Conservation (phyloP, 129 eudicot genomes). For the Glebionis coronaria region DNA sequence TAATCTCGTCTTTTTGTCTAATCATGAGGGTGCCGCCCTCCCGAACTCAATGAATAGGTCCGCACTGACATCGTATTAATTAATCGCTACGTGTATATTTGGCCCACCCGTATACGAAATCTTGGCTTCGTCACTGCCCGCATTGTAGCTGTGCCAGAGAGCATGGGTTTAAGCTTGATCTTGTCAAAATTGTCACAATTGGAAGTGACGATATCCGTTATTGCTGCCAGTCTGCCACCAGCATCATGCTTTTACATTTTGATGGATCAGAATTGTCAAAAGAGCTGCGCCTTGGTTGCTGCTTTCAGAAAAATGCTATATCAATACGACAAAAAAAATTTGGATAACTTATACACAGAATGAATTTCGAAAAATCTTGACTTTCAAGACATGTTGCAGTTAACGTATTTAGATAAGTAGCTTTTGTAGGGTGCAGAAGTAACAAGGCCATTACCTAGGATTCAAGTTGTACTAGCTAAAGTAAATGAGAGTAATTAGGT, state of each 20-base stretch:
- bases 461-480: no score
- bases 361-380: constrained; percentile 3
- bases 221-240: constrained; percentile 92
- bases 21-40: no score
- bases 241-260: constrained; percentile 99
- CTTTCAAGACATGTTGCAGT: not conserved
- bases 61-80: no score
- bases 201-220: constrained; percentile 96
- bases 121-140: no score
- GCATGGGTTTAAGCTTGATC: constrained; percentile 50
- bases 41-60: no score
- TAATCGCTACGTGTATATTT: no score
- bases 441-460: no score
- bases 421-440: no score
- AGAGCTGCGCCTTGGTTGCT: constrained; percentile 74
- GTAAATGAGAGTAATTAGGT: no score
- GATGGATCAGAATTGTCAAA: constrained; percentile 70
- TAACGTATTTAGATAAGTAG: no score
- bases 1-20: no score
- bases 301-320: constrained; percentile 59
- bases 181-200: constrained; percentile 67
- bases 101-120: no score
- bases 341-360: constrained; percentile 14
- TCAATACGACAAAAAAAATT: constrained; percentile 36
- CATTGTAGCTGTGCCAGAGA: constrained; percentile 79